phyloP scores from a whole-genome alignment of 352 stramenopile species.

The Phytophthora sp. region DNA sequence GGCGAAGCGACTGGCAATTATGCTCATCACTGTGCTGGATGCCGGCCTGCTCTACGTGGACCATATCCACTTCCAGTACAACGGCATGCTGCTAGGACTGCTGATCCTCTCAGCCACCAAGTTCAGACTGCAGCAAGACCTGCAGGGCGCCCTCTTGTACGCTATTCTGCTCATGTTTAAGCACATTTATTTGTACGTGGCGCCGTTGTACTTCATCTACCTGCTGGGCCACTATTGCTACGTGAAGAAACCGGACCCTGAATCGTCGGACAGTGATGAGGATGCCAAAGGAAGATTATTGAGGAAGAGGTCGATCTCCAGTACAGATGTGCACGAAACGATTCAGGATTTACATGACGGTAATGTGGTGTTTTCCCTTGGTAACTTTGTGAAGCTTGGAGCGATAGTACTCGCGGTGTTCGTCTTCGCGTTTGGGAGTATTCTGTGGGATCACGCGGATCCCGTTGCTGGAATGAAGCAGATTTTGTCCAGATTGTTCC shows the following conservation, averaged over 20 bases:
- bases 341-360: conserved; percentile 69
- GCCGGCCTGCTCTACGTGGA: conserved; percentile 96
- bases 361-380: conserved; percentile 60
- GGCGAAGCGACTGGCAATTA: conserved; percentile 68
- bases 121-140: conserved; percentile 76
- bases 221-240: conserved; percentile 94
- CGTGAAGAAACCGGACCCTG: conserved; percentile 35
- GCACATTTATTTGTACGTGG: conserved; percentile 97
- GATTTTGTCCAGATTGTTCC: conserved; percentile 95
- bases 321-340: conserved; percentile 70
- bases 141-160: conserved; percentile 92
- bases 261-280: conserved; percentile 27
- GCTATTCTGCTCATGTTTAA: conserved; percentile 96
- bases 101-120: conserved; percentile 92
- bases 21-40: conserved; percentile 93
- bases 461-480: conserved; percentile 74
- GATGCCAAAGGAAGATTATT: conserved; percentile 25
- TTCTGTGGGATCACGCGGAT: conserved; percentile 60
- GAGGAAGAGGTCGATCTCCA: conserved; percentile 74
- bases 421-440: conserved; percentile 77
- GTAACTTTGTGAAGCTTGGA: conserved; percentile 84
- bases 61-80: conserved; percentile 99
- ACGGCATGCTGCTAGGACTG: conserved; percentile 96
- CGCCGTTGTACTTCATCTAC: conserved; percentile 97
- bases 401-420: conserved; percentile 88